Conservation (phyloP, 257 asterid genomes). For the Penstemon newberryi region DNA sequence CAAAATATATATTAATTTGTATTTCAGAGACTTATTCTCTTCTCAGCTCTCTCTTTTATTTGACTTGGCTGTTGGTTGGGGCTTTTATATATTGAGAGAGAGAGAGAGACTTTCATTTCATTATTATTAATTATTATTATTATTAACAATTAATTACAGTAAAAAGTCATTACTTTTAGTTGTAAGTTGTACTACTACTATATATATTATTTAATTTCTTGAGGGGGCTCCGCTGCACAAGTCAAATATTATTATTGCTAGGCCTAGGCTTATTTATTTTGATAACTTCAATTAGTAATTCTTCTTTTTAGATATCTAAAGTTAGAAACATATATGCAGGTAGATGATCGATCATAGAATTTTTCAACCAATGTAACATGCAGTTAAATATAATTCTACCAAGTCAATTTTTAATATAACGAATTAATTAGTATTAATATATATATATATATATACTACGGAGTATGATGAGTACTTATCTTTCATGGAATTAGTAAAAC, state of each 20-base stretch:
- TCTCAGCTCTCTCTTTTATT: constrained; percentile 32
- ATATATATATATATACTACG: too few relatives aligned
- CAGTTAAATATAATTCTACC: too few relatives aligned
- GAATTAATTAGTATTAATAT: too few relatives aligned
- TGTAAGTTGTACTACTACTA: too few relatives aligned
- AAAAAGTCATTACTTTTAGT: neutral
- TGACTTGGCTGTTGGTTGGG: constrained; percentile 32
- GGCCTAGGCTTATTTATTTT: neutral
- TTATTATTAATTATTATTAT: neutral
- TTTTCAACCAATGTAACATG: too few relatives aligned
- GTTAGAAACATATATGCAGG: too few relatives aligned
- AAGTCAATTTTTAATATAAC: too few relatives aligned
- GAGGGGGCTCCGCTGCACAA: neutral
- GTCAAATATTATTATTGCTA: neutral
- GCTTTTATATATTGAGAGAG: constrained; percentile 36
- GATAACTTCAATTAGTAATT: neutral
- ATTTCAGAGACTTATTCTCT: constrained; percentile 32
- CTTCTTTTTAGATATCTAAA: neutral
- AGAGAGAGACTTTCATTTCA: constrained; percentile 18
- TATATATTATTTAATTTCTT: neutral
- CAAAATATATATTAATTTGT: neutral
- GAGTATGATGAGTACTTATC: too few relatives aligned
- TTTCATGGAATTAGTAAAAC: neutral
- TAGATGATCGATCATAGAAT: too few relatives aligned
- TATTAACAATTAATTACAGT: neutral